These are phyloP conservation scores for Ceratocystis cubensis DNA, from an alignment of 2,329 filamentous ascomycete species.

Conservation along the genomic window DNA sequence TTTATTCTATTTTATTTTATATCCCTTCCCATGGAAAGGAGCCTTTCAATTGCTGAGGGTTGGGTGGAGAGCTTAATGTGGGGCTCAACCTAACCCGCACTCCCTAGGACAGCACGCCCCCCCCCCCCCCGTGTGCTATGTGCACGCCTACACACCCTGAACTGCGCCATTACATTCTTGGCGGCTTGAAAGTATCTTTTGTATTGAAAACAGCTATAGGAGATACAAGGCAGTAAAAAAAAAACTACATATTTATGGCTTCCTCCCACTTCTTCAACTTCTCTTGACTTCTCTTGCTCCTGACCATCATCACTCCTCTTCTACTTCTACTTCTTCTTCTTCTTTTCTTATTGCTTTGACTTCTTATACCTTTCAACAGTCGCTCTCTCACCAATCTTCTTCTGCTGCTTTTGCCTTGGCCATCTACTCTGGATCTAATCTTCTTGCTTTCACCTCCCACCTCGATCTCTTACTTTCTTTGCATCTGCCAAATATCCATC, in stretches of 20 bases:
- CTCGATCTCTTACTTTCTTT: neutral
- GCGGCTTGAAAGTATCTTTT: neutral
- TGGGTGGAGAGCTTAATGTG: neutral
- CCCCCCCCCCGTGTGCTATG: neutral
- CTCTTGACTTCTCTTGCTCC: neutral
- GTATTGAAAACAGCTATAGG: neutral
- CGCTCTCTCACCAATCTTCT: neutral
- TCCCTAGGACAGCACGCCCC: neutral
- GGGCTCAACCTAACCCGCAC: neutral
- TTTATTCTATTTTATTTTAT: neutral
- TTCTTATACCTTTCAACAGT: neutral
- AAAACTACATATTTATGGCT: conserved; percentile 18
- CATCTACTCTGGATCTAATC: conserved; percentile 8
- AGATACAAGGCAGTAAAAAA: conserved; percentile 8
- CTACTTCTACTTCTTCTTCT: neutral
- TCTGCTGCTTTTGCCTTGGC: neutral
- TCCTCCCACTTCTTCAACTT: conserved; percentile 7
- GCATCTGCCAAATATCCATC: neutral
- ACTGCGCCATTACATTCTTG: conserved; percentile 2
- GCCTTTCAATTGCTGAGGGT: neutral
- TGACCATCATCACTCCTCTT: neutral
- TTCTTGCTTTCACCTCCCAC: neutral
- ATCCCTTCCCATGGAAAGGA: neutral
- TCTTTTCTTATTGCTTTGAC: neutral
- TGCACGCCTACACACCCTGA: neutral